A percentile compares a stretch with the other conserved stretches of the same genome.
Conservation (phyloP, 352 stramenopile species). For the Globisporangium nunn region DNA sequence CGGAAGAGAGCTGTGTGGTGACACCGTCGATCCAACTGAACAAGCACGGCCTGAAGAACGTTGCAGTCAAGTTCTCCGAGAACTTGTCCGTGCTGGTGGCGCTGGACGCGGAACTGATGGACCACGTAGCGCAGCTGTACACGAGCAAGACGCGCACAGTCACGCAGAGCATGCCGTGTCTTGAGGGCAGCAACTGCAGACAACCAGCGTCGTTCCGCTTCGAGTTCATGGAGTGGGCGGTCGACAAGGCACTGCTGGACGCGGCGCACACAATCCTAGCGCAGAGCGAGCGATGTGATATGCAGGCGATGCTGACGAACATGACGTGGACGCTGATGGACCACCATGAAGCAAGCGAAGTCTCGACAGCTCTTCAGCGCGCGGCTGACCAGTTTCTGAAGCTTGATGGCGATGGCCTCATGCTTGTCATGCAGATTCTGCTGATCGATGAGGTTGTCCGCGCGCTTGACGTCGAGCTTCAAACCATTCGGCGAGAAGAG, state of each 20-base stretch:
- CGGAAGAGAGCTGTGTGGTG: conserved; percentile 39
- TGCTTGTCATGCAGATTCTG: conserved; percentile 76
- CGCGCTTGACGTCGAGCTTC: conserved; percentile 42
- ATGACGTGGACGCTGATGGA: conserved; percentile 38
- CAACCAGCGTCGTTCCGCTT: conserved; percentile 64
- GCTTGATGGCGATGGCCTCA: conserved; percentile 55
- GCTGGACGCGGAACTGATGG: conserved; percentile 66
- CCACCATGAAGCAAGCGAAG: conserved; percentile 16
- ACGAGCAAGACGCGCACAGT: conserved; percentile 63
- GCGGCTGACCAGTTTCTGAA: conserved; percentile 55
- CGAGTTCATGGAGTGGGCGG: conserved; percentile 80
- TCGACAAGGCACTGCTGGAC: conserved; percentile 61
- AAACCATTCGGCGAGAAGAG: conserved; percentile 32
- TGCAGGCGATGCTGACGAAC: conserved; percentile 59
- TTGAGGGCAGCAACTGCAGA: conserved; percentile 65
- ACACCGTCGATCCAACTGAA: conserved; percentile 58
- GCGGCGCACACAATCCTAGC: conserved; percentile 55
- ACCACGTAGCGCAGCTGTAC: conserved; percentile 73
- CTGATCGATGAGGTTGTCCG: conserved; percentile 76
- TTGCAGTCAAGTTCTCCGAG: conserved; percentile 78
- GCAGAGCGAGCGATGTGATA: conserved; percentile 65
- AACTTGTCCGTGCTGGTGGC: conserved; percentile 73
- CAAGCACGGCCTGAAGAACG: conserved; percentile 47
- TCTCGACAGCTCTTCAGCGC: conserved; percentile 4
- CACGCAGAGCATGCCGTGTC: conserved; percentile 59